Percentiles rank a stretch among this genome's conserved stretches.
Evolutionary conservation across 768 basidiomycete genomes (phyloP).

Genomic region (Amanita subjunquillea): DNA sequence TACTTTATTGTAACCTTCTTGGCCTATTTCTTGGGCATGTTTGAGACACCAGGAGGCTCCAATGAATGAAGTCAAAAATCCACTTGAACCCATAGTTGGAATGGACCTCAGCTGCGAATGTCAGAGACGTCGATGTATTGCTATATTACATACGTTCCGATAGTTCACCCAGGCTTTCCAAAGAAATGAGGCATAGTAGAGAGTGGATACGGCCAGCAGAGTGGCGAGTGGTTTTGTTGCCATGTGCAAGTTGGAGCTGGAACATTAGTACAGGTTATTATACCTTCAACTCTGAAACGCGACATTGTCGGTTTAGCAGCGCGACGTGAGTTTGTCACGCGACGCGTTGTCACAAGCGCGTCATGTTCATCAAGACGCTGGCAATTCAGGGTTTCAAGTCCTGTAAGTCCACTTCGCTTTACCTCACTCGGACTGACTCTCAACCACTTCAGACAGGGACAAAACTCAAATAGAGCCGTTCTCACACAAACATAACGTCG

Average conservation of each 20-base stretch:
- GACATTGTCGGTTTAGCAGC: too few species aligned
- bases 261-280: too few species aligned
- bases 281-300: too few species aligned
- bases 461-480: conserved; percentile 93
- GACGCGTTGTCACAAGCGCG: neutral
- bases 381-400: conserved; percentile 97
- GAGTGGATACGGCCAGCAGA: neutral
- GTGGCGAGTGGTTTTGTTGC: neutral
- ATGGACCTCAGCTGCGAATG: conserved; percentile 17
- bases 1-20: conserved; percentile 25
- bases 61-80: conserved; percentile 20
- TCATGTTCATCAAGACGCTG: conserved; percentile 78
- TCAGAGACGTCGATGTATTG: neutral
- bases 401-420: conserved; percentile 39
- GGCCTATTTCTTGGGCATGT: conserved; percentile 15
- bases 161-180: neutral
- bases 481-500: conserved; percentile 88
- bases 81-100: conserved; percentile 25
- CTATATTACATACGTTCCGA: neutral
- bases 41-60: conserved; percentile 17
- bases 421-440: neutral
- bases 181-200: neutral
- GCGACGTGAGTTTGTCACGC: neutral
- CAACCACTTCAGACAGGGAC: conserved; percentile 52
- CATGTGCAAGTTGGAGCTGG: neutral